Evolutionary conservation across 305 asterid species (phyloP), one percentile per base, ranked within the genome.

Genomic region (Petunia hybrid): DNA sequence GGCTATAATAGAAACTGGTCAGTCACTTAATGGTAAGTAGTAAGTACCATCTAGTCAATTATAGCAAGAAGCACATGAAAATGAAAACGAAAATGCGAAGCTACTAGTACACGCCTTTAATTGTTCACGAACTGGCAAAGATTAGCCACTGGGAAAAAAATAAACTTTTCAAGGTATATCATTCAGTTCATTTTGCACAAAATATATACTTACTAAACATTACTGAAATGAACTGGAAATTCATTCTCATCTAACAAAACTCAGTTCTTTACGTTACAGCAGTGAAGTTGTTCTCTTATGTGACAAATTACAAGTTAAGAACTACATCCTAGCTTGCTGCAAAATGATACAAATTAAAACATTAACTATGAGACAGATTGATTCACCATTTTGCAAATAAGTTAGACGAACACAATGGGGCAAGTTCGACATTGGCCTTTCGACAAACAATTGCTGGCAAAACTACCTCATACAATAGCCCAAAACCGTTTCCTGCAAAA

Each of bases 401-500:
- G 78, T 48, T 73, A 51, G 35, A 48, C 14, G 6, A 51, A 48
- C 35, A 35, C 51, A 51, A 35, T 3, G 35, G 3, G 5, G 39
- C 14, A 40, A 3, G 40, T 66, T 66, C 51, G 10, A 48, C 41
- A 43, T 22, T 16, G 45, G 57, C 1, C 56, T 69, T 69, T 22
- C 60, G 5, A 31, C 46, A 12, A 73, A 1, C 46, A 73, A 51
- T 53, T 46, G 38, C 14, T 2, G 46, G 36, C 78, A 51, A 51
- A 48, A 36, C 35, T 51, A 38, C 77, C 46, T 91, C 84, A 92
- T 31, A 85, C 86, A 80, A 94, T 87, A 5, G 98, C 89, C 99
- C 99, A 94, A 83, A 94, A 94, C 81, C 82, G 94, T 85, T 96
- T 94, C 56, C 92, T 82, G 88, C 99, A 96, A 80, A 96, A 85